Evolutionary conservation across 257 asterid species (phyloP).

Genomic region (Solanum ossicruentum): DNA sequence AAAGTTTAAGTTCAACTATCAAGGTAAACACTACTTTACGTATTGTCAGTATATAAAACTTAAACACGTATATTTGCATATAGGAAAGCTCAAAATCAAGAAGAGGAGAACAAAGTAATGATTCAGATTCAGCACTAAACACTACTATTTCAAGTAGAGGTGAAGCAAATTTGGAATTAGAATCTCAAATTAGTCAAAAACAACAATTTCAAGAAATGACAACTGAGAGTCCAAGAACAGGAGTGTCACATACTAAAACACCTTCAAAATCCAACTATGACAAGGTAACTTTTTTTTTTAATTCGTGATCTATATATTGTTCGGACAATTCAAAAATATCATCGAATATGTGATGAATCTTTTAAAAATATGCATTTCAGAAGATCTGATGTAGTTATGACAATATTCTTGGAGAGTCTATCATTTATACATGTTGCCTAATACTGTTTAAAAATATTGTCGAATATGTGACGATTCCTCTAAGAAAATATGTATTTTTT

Average conservation of each 20-base stretch:
- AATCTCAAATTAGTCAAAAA: conserved; percentile 48
- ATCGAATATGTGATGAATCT: not conserved
- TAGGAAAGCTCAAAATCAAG: conserved; percentile 60
- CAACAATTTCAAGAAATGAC: conserved; percentile 14
- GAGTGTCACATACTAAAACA: conserved; percentile 17
- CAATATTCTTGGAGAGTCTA: too few species aligned
- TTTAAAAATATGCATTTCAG: not conserved
- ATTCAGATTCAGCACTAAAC: conserved; percentile 56
- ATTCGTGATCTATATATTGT: not conserved
- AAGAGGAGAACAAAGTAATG: conserved; percentile 68
- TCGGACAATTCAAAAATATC: not conserved
- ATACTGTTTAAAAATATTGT: too few species aligned
- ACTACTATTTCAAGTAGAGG: conserved; percentile 36
- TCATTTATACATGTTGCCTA: too few species aligned
- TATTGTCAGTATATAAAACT: not conserved
- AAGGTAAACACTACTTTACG: too few species aligned
- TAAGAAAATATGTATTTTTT: not conserved
- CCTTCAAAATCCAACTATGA: conserved; percentile 31
- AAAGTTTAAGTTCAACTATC: too few species aligned
- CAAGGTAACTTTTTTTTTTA: conserved; percentile 27
- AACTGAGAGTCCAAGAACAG: conserved; percentile 21
- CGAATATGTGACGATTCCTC: too few species aligned
- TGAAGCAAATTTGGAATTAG: conserved; percentile 35
- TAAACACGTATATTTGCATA: not conserved
- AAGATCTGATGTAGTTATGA: too few species aligned